A percentile compares a stretch with the other conserved stretches of the same genome.
Conservation (phyloP, 768 basidiomycete species). For the Kwoniella bestiolae region DNA sequence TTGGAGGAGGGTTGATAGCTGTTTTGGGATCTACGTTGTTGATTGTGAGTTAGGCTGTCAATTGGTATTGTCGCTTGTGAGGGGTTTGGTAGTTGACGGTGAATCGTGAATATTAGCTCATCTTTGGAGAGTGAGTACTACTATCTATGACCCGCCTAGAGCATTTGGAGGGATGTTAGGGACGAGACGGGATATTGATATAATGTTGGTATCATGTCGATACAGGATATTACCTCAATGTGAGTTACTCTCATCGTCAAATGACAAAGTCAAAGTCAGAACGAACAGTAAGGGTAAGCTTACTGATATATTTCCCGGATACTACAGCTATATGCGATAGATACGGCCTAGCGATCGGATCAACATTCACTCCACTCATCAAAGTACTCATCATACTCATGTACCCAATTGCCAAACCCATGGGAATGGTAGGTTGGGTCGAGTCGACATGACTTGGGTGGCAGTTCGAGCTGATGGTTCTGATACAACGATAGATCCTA, state of each 20-base stretch:
- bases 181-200: no score
- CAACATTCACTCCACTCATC: constrained; percentile 47
- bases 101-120: constrained; percentile 18
- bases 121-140: constrained; percentile 22
- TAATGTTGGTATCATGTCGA: not conserved
- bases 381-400: constrained; percentile 36
- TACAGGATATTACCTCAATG: constrained; percentile 50
- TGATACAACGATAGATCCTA: constrained; percentile 31
- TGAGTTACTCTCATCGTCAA: no score
- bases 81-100: no score
- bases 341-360: constrained; percentile 52
- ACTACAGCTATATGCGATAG: constrained; percentile 41
- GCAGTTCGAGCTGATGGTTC: not conserved
- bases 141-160: no score
- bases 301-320: not conserved
- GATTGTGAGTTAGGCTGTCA: constrained; percentile 30
- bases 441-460: not conserved
- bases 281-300: no score
- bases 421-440: constrained; percentile 38
- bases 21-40: constrained; percentile 47
- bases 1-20: constrained; percentile 51
- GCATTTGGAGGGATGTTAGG: no score
- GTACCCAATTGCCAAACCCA: constrained; percentile 54
- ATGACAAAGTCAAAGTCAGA: no score
- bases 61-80: not conserved